Base-by-base conservation (phyloP, 495 filamentous ascomycete species). In the Terfezia boudieri region DNA sequence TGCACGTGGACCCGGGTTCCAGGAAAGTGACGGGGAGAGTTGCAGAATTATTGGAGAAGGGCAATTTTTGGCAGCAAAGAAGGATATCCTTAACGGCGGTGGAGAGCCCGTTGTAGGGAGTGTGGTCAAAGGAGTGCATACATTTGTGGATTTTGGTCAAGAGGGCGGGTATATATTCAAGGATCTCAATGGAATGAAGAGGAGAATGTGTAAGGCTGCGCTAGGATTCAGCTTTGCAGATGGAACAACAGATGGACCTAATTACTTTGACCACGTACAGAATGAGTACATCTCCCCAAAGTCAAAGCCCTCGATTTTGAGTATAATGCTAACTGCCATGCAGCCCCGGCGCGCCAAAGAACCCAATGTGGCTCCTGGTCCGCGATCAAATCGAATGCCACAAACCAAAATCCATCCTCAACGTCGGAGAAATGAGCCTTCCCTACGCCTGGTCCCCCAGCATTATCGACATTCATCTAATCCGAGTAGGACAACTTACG, bases 191-290 rank as follows among this genome's bases (percentile, higher is more conserved):
- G 82, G 83, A 48, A 81, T 78, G 9, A 72, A 67, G 20, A 76
- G 80, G 14, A 72, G 64, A 20, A 94, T 89, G 9, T 95, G 90
- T 60, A 80, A 86, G 9, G 90, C 90, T n/a, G 90, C 88, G 0
- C 67, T 98, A 38, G 90, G 90, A 20, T 93, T 88, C 57, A 86
- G 83, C 2, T 98, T 98, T 67, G 90, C 90, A 12, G 90, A 84
- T 9, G 90, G 90, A 8, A 98, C 41, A 46, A 46, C 41, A 5
- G 90, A 98, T 64, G 86, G 90, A 9, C 89, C 89, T 0, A 90
- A 90, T 0, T 79, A 77, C 4, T 94, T 94, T 62, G 89, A 98
- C 68, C 95, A 95, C 64, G 93, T 82, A 20, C 90, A 98, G 64
- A 87, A 88, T 32, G 7, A 32, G 26, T 32, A 32, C 26, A 32